These are phyloP conservation scores for Ostreobium quekettii DNA, from an alignment of 139 green algal genomes.

Conservation along the genomic window DNA sequence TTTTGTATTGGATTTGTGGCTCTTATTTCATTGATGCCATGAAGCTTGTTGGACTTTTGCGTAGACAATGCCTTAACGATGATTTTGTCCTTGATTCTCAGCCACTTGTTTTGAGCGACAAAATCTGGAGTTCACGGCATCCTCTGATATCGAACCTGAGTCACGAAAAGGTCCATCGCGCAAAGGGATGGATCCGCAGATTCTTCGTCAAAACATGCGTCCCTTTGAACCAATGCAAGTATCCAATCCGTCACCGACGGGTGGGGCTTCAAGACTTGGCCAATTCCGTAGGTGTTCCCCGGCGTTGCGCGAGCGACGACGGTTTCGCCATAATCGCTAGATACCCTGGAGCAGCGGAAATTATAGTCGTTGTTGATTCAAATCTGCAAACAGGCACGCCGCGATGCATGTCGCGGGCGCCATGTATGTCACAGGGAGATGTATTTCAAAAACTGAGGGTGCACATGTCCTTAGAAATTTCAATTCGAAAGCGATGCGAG, in stretches of 20 bases:
- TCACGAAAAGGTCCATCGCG: constrained; percentile 12
- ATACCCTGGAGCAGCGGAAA: constrained; percentile 1
- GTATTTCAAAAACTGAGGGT: not conserved
- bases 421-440: not conserved
- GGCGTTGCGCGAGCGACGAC: constrained; percentile 2
- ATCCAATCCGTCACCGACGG: not conserved
- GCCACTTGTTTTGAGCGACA: not conserved
- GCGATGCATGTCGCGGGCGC: not conserved
- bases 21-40: not conserved
- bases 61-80: not conserved
- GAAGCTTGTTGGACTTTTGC: not conserved
- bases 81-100: not conserved
- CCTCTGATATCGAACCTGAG: not conserved
- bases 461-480: not conserved
- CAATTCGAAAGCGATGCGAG: too few relatives aligned
- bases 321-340: not conserved
- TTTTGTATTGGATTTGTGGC: not conserved
- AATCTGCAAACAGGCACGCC: not conserved
- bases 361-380: not conserved
- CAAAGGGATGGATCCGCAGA: not conserved
- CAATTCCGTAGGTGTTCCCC: not conserved
- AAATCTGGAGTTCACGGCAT: not conserved
- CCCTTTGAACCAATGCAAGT: constrained; percentile 1
- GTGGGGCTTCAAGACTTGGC: constrained; percentile 8
- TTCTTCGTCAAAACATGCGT: constrained; percentile 2